Base-by-base conservation (phyloP, 2,329 filamentous ascomycete species). In the Ascochyta clinopodiicola region DNA sequence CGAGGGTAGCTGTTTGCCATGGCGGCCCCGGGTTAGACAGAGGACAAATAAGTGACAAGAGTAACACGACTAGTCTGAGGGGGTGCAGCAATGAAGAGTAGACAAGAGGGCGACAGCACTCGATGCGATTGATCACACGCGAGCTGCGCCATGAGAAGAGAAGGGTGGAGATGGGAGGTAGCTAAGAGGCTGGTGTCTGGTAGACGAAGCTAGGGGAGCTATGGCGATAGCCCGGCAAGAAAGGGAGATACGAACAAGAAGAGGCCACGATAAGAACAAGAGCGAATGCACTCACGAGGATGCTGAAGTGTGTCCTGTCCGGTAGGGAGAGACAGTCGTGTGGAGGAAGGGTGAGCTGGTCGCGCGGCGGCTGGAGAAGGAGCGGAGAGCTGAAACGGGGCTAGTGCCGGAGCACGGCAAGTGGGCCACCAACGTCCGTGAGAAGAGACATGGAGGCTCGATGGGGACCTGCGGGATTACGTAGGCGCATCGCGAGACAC, bases 1-100 rank as follows among this genome's bases (percentile, higher is more conserved):
- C 59, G 68, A 50, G 50, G 54, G 63, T 63, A 74, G 72, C 75
- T 77, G 73, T 77, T 77, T 77, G 74, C 75, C 74, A 75, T 70
- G 62, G 72, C 64, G 73, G 70, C 72, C 60, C 68, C 69, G 69
- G 56, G 75, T 77, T 71, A 77, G 74, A 76, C 62, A 66, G 68
- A 62, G 70, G 63, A 72, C 69, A 71, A 68, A 64, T 57, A 63
- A 73, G 63, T 59, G 61, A 69, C 66, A 60, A 67, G 60, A 66
- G 56, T 60, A 67, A 64, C 53, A 63, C 57, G 67, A 62, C 56
- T 64, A 69, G 71, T 57, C 60, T 66, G 63, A 56, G 63, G 62
- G 44, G 60, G 48, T 64, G 59, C 56, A 58, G 53, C 58, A 63
- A 57, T 54, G 49, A 60, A 64, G 46, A 60, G 57, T 60, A 25